Evolutionary conservation across 2,329 filamentous ascomycete species (phyloP).

Genomic region (Penicillium sp.): DNA sequence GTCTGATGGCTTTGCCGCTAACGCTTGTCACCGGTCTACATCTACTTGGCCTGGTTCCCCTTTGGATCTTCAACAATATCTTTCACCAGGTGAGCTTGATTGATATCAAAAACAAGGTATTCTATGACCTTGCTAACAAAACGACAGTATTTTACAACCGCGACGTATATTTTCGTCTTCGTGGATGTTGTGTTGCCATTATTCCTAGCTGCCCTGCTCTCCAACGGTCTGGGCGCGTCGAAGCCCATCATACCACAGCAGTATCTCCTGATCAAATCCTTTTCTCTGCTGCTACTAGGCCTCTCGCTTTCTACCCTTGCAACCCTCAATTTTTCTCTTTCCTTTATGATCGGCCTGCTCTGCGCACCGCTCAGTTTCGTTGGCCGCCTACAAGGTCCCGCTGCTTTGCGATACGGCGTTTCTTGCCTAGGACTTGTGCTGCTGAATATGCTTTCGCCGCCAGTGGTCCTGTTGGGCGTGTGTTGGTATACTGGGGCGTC

Average conservation of each 20-base stretch:
- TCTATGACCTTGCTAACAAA: constrained; percentile 5
- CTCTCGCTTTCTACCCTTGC: constrained; percentile 91
- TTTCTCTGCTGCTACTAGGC: constrained; percentile 89
- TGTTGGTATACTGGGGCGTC: constrained; percentile 53
- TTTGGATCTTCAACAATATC: constrained; percentile 84
- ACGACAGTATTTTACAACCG: constrained; percentile 60
- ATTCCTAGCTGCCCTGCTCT: constrained; percentile 60
- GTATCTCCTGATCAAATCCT: constrained; percentile 79
- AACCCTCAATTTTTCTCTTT: constrained; percentile 92
- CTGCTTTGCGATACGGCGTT: constrained; percentile 27
- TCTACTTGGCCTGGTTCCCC: constrained; percentile 75
- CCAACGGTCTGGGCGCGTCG: constrained; percentile 47
- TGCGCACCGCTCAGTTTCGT: constrained; percentile 78
- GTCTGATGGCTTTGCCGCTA: constrained; percentile 58
- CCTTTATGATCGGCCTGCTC: constrained; percentile 80
- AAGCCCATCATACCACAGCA: constrained; percentile 66
- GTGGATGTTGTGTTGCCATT: constrained; percentile 63
- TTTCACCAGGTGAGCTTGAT: constrained; percentile 62
- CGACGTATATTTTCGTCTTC: constrained; percentile 63
- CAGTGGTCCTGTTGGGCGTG: constrained; percentile 56
- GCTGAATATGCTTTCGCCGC: constrained; percentile 66
- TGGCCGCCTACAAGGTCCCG: constrained; percentile 31
- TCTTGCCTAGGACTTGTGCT: constrained; percentile 52
- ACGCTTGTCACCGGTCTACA: constrained; percentile 74
- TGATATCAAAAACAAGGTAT: constrained; percentile 16